phyloP scores from a whole-genome alignment of 2,329 filamentous ascomycete species.

The Claviceps africana region DNA sequence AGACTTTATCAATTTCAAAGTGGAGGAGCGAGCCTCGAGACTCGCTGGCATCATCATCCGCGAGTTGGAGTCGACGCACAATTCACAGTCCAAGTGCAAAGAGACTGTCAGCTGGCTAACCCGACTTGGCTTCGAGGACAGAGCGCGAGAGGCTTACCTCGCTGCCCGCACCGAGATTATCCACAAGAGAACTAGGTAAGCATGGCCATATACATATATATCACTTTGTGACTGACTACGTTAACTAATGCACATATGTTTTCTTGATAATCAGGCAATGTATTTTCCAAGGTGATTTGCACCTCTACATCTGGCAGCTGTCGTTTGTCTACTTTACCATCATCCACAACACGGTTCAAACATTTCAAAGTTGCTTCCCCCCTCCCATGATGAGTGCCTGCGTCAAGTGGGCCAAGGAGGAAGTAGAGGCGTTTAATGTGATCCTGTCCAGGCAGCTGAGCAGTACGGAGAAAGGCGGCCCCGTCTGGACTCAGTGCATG shows the following conservation, averaged over 20 bases:
- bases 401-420: slow-evolving; percentile 96
- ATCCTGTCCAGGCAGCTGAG: slow-evolving; percentile 74
- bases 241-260: neutral
- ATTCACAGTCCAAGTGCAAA: slow-evolving; percentile 62
- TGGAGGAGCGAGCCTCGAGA: slow-evolving; percentile 68
- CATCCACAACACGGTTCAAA: slow-evolving; percentile 82
- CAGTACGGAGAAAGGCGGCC: slow-evolving; percentile 62
- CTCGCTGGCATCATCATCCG: slow-evolving; percentile 65
- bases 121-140: slow-evolving; percentile 77
- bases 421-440: slow-evolving; percentile 80
- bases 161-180: slow-evolving; percentile 65
- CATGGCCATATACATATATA: no score
- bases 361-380: slow-evolving; percentile 79
- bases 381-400: slow-evolving; percentile 81
- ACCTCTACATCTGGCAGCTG: slow-evolving; percentile 85
- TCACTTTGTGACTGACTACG: no score
- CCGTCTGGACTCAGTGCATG: slow-evolving; percentile 72
- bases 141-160: slow-evolving; percentile 76
- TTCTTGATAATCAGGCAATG: slow-evolving; percentile 50
- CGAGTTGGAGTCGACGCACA: slow-evolving; percentile 64
- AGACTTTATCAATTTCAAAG: slow-evolving; percentile 83
- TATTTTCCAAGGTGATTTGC: slow-evolving; percentile 86
- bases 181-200: slow-evolving; percentile 65
- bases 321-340: slow-evolving; percentile 93
- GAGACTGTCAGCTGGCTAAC: slow-evolving; percentile 74